Percentiles rank a stretch among this genome's conserved stretches.
Conservation (phyloP, 1,284 basidiomycete species). For the Abortiporus biennis region DNA sequence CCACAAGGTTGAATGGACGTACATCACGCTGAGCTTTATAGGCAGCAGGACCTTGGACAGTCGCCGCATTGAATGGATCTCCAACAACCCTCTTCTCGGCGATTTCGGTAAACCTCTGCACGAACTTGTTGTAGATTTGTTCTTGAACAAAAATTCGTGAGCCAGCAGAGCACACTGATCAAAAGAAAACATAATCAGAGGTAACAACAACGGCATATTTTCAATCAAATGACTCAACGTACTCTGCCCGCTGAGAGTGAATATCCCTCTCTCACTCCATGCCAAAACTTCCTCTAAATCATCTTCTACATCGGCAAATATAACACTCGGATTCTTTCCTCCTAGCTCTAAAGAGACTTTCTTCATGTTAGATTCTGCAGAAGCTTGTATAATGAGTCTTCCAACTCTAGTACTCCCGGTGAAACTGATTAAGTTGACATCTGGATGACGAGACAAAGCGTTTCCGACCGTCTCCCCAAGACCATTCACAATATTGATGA, state of each 20-base stretch:
- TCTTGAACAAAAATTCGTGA: constrained; percentile 83
- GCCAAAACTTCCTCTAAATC: too few relatives aligned
- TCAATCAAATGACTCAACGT: too few relatives aligned
- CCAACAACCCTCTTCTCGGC: constrained; percentile 59
- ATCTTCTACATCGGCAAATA: constrained; percentile 70
- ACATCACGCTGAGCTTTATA: constrained; percentile 62
- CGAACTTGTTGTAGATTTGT: constrained; percentile 74
- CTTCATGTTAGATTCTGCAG: constrained; percentile 87
- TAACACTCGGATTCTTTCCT: constrained; percentile 81
- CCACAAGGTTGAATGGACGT: too few relatives aligned
- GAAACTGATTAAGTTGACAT: constrained; percentile 69
- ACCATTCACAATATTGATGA: constrained; percentile 63
- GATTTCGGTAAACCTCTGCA: constrained; percentile 52
- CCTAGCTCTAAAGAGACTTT: constrained; percentile 88
- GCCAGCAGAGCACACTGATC: constrained; percentile 83
- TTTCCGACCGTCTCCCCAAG: constrained; percentile 64
- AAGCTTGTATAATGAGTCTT: too few relatives aligned
- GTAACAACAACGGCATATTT: too few relatives aligned
- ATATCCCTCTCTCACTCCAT: too few relatives aligned
- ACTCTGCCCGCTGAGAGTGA: too few relatives aligned
- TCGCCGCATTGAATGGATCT: constrained; percentile 69
- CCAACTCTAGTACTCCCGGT: too few relatives aligned
- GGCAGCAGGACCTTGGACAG: constrained; percentile 84
- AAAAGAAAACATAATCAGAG: too few relatives aligned
- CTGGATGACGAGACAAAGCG: constrained; percentile 56